Percentiles rank a stretch among this genome's conserved stretches.
Evolutionary conservation across 2,329 filamentous ascomycete species (phyloP).

Genomic region (Diplocarpon rosae): DNA sequence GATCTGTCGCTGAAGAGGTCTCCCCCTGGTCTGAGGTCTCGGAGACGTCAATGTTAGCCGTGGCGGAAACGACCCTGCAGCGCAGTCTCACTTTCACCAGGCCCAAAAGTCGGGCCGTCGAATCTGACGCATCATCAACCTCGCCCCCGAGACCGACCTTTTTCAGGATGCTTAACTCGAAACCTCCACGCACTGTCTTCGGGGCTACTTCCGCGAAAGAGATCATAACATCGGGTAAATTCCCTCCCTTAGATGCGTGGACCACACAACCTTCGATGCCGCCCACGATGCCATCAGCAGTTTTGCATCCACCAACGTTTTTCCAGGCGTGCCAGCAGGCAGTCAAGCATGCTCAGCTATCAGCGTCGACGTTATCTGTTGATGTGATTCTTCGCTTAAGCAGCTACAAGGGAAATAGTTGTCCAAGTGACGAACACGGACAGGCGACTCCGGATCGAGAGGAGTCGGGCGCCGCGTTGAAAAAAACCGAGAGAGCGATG

Average conservation of each 20-base stretch:
- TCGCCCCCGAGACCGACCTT: too few relatives aligned
- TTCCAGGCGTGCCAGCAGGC: constrained; percentile 84
- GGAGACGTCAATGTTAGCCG: constrained; percentile 9
- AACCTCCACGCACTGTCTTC: constrained; percentile 19
- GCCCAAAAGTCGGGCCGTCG: constrained; percentile 11
- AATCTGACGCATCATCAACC: too few relatives aligned
- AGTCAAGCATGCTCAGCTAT: constrained; percentile 61
- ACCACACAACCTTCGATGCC: constrained; percentile 9
- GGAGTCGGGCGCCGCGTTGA: constrained; percentile 10
- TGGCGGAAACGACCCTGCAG: constrained; percentile 9
- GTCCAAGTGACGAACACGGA: constrained; percentile 29
- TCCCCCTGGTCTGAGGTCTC: constrained; percentile 9
- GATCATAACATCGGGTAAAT: constrained; percentile 14
- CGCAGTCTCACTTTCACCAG: constrained; percentile 12
- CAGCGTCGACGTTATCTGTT: constrained; percentile 54
- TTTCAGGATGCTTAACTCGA: not conserved
- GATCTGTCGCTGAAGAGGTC: constrained; percentile 14
- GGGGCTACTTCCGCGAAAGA: constrained; percentile 18
- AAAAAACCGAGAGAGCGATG: constrained; percentile 33
- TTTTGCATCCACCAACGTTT: constrained; percentile 62
- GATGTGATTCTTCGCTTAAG: constrained; percentile 55
- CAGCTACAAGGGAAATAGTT: constrained; percentile 40
- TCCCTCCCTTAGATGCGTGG: constrained; percentile 11
- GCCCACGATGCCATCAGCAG: constrained; percentile 17
- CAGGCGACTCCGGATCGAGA: constrained; percentile 13